Percentiles rank a stretch among this genome's conserved stretches.
Conservation (phyloP, 208 protist genomes). For the Acanthamoeba lenticulata region DNA sequence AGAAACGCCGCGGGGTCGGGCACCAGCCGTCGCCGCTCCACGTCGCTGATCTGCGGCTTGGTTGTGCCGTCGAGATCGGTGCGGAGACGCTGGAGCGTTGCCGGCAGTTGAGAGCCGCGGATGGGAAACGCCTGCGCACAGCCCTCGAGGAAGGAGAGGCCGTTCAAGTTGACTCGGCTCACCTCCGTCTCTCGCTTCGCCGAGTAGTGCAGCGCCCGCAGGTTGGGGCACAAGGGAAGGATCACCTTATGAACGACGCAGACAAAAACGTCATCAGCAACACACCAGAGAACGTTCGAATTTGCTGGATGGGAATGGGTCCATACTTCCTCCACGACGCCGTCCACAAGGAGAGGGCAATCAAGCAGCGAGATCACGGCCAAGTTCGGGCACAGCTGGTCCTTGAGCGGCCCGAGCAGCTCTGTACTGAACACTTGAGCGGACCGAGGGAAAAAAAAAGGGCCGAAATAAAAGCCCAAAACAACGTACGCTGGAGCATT, state of each 20-base stretch:
- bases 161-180: not conserved
- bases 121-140: conserved; percentile 8
- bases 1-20: not conserved
- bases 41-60: not conserved
- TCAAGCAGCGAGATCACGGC: not conserved
- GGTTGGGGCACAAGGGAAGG: not conserved
- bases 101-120: not conserved
- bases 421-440: not conserved
- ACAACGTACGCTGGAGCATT: not conserved
- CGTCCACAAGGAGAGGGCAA: not conserved
- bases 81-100: not conserved
- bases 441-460: too few relatives aligned
- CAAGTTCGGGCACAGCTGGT: conserved; percentile 36
- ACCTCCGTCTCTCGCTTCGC: not conserved
- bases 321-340: not conserved
- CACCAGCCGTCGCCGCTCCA: not conserved
- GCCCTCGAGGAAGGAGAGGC: conserved; percentile 9
- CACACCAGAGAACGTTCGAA: too few relatives aligned
- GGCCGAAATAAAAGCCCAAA: too few relatives aligned
- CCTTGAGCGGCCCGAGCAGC: not conserved
- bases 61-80: not conserved
- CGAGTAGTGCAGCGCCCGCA: not conserved
- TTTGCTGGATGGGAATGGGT: too few relatives aligned
- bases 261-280: too few relatives aligned
- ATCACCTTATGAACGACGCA: too few relatives aligned